phyloP scores from a whole-genome alignment of 2,329 filamentous ascomycete genomes.

The Thelonectria olida region DNA sequence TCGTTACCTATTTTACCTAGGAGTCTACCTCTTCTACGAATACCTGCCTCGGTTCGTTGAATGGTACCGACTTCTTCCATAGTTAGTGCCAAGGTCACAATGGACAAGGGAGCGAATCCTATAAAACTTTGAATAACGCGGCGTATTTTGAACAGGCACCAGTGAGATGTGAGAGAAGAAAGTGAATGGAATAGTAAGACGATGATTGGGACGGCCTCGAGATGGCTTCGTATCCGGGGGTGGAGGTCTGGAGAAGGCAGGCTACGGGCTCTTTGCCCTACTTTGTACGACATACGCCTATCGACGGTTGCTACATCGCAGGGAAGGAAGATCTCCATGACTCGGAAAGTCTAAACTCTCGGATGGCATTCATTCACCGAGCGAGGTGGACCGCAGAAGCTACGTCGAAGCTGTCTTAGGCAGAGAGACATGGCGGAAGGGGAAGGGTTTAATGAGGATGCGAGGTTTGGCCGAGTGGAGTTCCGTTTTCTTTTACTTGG shows the following conservation, averaged over 20 bases:
- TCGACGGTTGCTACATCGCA: not conserved
- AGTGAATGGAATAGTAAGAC: conserved; percentile 4
- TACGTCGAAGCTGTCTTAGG: too few species aligned
- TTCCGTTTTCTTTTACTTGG: not conserved
- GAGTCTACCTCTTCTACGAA: too few species aligned
- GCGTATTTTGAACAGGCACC: not conserved
- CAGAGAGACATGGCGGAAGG: too few species aligned
- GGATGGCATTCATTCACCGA: conserved; percentile 8
- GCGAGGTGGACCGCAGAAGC: too few species aligned
- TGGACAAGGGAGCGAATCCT: conserved; percentile 13
- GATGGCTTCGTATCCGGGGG: not conserved
- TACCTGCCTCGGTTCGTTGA: not conserved
- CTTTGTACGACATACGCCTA: not conserved
- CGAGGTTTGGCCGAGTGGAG: not conserved
- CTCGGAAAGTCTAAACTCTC: conserved; percentile 14
- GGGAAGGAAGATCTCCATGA: conserved; percentile 8
- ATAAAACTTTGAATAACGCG: conserved; percentile 1
- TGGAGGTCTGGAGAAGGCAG: too few species aligned
- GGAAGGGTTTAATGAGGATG: not conserved
- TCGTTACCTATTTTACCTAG: too few species aligned
- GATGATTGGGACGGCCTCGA: conserved; percentile 19
- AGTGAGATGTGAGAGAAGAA: not conserved
- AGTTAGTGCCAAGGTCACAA: conserved; percentile 10
- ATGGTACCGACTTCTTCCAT: not conserved
- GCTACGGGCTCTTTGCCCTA: too few species aligned